Evolutionary conservation across 805 yeast genomes (phyloP).

Genomic region (Starmera quercuum): DNA sequence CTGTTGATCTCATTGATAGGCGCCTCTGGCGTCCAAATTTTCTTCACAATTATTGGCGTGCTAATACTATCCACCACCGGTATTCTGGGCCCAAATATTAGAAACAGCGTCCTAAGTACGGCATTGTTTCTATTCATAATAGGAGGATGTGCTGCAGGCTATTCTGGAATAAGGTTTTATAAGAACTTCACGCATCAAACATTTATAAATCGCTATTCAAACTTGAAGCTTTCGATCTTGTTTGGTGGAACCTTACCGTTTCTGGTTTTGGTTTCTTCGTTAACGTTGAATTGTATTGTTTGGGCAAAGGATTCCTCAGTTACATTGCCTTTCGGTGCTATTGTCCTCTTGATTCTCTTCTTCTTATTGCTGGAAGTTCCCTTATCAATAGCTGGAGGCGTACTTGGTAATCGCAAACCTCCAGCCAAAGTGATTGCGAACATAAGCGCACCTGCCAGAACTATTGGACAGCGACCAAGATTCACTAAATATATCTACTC

Average conservation of each 20-base stretch:
- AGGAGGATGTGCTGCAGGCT: constrained; percentile 74
- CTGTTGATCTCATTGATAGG: constrained; percentile 46
- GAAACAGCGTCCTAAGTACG: constrained; percentile 59
- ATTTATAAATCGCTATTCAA: constrained; percentile 3
- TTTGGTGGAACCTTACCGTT: constrained; percentile 45
- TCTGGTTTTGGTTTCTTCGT: constrained; percentile 38
- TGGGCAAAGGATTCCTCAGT: constrained; percentile 72
- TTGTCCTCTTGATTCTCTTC: constrained; percentile 48
- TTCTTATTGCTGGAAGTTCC: constrained; percentile 70
- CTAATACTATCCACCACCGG: constrained; percentile 51
- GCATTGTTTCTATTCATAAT: constrained; percentile 52
- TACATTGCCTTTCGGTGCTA: constrained; percentile 74
- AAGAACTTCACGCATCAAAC: constrained; percentile 40
- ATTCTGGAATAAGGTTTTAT: constrained; percentile 55
- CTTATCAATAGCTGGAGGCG: constrained; percentile 67
- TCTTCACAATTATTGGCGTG: constrained; percentile 58
- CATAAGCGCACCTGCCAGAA: constrained; percentile 11
- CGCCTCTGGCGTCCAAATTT: constrained; percentile 70
- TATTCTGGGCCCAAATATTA: constrained; percentile 53
- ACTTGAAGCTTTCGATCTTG: constrained; percentile 25
- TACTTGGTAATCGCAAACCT: constrained; percentile 31
- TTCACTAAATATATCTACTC: constrained; percentile 17
- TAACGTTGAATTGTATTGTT: constrained; percentile 57
- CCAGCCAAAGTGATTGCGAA: constrained; percentile 10
- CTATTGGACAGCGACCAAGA: constrained; percentile 29